Conservation (phyloP, 2,329 filamentous ascomycete species). For the Paecilomyces niveus region DNA sequence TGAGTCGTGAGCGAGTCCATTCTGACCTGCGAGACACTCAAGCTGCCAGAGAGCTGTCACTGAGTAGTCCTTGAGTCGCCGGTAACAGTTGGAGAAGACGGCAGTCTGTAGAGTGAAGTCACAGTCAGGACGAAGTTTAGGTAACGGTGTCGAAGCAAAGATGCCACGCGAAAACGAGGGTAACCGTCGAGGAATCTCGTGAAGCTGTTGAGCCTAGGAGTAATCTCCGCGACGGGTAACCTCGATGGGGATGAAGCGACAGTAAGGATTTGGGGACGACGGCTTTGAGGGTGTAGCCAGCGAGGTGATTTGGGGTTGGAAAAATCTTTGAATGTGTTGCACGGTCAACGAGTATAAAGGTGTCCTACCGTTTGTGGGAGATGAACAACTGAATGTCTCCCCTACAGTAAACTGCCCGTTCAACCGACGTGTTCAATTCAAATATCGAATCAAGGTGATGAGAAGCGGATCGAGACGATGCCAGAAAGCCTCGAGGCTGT, state of each 20-base stretch:
- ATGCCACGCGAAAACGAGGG: not conserved
- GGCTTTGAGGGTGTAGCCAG: not conserved
- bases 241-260: not conserved
- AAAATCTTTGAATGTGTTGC: constrained; percentile 9
- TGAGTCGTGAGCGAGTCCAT: constrained; percentile 93
- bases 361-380: constrained; percentile 63
- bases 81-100: constrained; percentile 6
- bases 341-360: constrained; percentile 12
- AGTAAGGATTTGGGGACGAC: not conserved
- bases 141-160: not conserved
- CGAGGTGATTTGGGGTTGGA: not conserved
- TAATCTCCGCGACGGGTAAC: not conserved
- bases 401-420: constrained; percentile 39
- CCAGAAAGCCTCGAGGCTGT: constrained; percentile 7
- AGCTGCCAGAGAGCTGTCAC: constrained; percentile 17
- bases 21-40: constrained; percentile 32
- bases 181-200: not conserved
- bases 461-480: constrained; percentile 4
- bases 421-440: not conserved
- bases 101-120: constrained; percentile 17
- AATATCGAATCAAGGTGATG: constrained; percentile 7
- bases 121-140: constrained; percentile 1
- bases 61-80: constrained; percentile 8
- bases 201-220: not conserved
- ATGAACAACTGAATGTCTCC: constrained; percentile 99